These are phyloP conservation scores for Penicillium simplicissimum DNA, from an alignment of 495 filamentous ascomycete genomes.

Conservation along the genomic window DNA sequence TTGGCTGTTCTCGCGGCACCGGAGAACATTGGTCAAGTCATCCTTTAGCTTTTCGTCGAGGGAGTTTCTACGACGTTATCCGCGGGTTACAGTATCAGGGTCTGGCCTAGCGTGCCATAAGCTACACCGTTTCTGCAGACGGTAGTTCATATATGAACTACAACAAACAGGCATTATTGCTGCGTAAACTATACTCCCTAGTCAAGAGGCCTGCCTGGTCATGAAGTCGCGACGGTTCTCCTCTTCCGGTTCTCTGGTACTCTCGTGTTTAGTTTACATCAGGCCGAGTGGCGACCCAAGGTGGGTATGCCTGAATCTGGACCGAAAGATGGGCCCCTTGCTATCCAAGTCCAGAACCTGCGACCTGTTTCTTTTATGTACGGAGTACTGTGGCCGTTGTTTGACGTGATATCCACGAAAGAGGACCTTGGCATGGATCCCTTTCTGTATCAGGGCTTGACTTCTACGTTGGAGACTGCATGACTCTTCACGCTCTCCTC, in stretches of 20 bases:
- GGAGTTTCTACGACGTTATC: too few species aligned
- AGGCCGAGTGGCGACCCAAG: slow-evolving; percentile 29
- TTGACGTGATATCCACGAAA: neutral
- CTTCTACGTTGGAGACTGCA: neutral
- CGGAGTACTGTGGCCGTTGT: neutral
- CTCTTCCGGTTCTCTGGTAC: neutral
- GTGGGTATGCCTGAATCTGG: slow-evolving; percentile 27
- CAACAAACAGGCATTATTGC: too few species aligned
- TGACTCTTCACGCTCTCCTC: neutral
- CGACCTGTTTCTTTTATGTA: neutral
- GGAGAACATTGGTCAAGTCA: too few species aligned
- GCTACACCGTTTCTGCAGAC: too few species aligned
- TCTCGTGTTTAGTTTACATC: slow-evolving; percentile 24
- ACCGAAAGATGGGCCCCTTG: slow-evolving; percentile 15
- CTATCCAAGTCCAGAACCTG: neutral
- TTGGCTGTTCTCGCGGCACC: too few species aligned
- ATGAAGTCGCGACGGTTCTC: neutral
- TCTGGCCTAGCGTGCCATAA: too few species aligned
- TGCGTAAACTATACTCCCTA: too few species aligned
- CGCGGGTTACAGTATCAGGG: too few species aligned
- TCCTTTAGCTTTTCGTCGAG: too few species aligned
- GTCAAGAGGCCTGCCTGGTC: too few species aligned
- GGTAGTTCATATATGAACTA: too few species aligned
- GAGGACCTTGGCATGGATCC: neutral
- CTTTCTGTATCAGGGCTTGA: neutral